phyloP scores from a whole-genome alignment of 2,329 filamentous ascomycete genomes.

The Penicillium digitatum region DNA sequence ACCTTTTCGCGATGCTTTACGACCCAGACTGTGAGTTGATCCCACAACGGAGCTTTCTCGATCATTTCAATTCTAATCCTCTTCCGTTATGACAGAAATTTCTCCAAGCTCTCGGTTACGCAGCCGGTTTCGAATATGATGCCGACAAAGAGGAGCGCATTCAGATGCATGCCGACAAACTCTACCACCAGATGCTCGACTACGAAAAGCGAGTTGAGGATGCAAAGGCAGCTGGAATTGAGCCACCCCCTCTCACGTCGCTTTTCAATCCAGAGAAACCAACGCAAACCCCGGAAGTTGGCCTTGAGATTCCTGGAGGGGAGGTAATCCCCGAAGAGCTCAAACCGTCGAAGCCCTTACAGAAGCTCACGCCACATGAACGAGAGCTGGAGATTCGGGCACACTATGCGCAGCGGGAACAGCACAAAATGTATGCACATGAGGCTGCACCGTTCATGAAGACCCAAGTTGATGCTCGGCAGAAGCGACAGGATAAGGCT shows the following conservation, averaged over 20 bases:
- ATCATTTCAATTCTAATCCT: background rate
- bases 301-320: slow-evolving; percentile 37
- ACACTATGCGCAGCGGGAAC: slow-evolving; percentile 37
- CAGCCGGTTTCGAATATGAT: slow-evolving; percentile 62
- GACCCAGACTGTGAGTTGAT: slow-evolving; percentile 68
- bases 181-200: slow-evolving; percentile 81
- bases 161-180: slow-evolving; percentile 89
- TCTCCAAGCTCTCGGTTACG: slow-evolving; percentile 83
- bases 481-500: slow-evolving; percentile 39
- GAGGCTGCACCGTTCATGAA: slow-evolving; percentile 38
- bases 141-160: slow-evolving; percentile 75
- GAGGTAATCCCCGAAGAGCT: slow-evolving; percentile 35
- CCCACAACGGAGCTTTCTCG: background rate
- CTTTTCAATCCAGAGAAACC: slow-evolving; percentile 42
- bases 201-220: slow-evolving; percentile 73
- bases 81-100: slow-evolving; percentile 61
- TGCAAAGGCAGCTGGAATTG: slow-evolving; percentile 43
- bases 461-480: slow-evolving; percentile 35
- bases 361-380: slow-evolving; percentile 46
- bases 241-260: slow-evolving; percentile 43
- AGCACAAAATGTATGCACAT: slow-evolving; percentile 36
- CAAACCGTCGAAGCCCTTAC: slow-evolving; percentile 37
- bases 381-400: slow-evolving; percentile 44
- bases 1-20: slow-evolving; percentile 82
- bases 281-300: slow-evolving; percentile 8